Evolutionary conservation across 495 filamentous ascomycete species (phyloP).

Genomic region (Hapsidospora chrysogenum): DNA sequence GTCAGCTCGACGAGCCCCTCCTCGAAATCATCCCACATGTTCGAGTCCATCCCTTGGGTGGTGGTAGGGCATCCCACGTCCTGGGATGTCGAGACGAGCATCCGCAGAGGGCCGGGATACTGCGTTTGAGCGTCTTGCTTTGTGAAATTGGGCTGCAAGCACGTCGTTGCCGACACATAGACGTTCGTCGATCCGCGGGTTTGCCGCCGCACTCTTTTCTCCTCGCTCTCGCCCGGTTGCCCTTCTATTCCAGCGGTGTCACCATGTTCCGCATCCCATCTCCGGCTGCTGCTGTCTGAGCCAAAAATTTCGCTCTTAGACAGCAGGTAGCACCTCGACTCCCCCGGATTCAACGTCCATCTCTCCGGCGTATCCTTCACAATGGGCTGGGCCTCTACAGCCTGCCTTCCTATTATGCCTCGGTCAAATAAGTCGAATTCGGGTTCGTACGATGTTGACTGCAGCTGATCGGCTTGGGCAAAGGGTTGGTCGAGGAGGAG

Average conservation of each 20-base stretch:
- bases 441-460: constrained; percentile 27
- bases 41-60: constrained; percentile 45
- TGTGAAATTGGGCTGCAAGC: constrained; percentile 47
- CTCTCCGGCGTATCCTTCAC: constrained; percentile 44
- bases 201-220: no score
- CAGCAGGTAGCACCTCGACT: constrained; percentile 23
- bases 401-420: constrained; percentile 44
- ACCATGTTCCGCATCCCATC: no score
- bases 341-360: constrained; percentile 39
- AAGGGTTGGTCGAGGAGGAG: constrained; percentile 1
- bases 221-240: no score
- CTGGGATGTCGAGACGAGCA: constrained; percentile 57
- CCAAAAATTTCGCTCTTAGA: constrained; percentile 4
- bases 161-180: constrained; percentile 70
- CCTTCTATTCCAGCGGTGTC: no score
- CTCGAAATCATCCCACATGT: constrained; percentile 25
- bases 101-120: constrained; percentile 50
- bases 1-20: neutral
- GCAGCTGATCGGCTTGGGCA: neutral
- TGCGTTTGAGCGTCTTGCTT: constrained; percentile 14
- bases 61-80: constrained; percentile 27
- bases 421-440: constrained; percentile 42
- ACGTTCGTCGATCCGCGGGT: constrained; percentile 30
- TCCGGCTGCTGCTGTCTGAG: constrained; percentile 1
- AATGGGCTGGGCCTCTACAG: constrained; percentile 28